Base-by-base conservation (phyloP, 2,329 filamentous ascomycete species). In the Colletotrichum karsti region DNA sequence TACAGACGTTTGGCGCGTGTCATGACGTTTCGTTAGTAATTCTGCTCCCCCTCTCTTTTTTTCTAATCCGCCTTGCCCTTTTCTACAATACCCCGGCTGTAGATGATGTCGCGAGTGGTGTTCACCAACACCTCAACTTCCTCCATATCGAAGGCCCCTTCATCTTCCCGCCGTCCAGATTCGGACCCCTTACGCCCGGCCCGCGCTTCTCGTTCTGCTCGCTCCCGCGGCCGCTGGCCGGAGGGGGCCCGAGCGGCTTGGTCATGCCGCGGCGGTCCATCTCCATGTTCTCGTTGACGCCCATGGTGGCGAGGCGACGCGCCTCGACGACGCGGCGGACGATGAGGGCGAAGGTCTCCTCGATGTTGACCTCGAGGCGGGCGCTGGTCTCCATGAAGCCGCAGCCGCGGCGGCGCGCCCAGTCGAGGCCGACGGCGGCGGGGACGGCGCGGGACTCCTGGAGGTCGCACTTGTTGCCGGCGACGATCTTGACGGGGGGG, bases 341-440 rank as follows among this genome's bases (percentile, higher is more conserved):
- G 67, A 91, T 88, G 41, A 91, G 84, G 37, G 92, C 92, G 84
- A 96, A 96, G 0, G 93, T 95, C 86, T 96, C 93, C 78, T 96
- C 93, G 70, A 96, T 93, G 77, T 96, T 96, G 71, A 96, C 93
- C 83, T 94, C 92, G 74, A 94, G 88, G 61, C 93, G 84, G 5
- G 93, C 93, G 74, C 91, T 94, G 70, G 93, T 96, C 87, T 96
- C 93, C 93, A 96, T 96, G 81, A 96, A 96, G 41, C 93, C 93
- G 80, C 92, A 95, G 46, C 90, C 90, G 61, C 88, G 84, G 67
- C 83, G 84, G 69, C 92, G 84, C 56, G 93, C 92, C 93, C 93
- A 96, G 73, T 94, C 92, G 46, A 95, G 82, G 0, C 93, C 93
- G 63, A 87, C 82, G 44, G 90, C 86, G 7, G 92, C 92, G n/a